A percentile compares a stretch with the other conserved stretches of the same genome.
phyloP scores from a whole-genome alignment of 1,284 basidiomycete species.

The Trametes versicolor region DNA sequence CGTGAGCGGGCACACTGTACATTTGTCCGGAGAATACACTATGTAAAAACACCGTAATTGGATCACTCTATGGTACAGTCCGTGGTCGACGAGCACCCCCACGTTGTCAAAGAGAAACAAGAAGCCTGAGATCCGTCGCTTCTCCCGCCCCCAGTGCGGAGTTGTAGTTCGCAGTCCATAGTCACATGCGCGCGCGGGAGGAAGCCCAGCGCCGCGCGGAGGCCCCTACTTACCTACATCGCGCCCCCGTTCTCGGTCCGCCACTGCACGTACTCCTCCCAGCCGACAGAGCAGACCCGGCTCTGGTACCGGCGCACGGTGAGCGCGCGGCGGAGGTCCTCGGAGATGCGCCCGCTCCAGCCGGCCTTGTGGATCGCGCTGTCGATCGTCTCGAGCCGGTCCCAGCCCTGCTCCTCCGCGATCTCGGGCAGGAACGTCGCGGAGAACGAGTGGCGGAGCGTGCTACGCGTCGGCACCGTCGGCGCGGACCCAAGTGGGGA shows the following conservation, averaged over 20 bases:
- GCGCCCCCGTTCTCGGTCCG: slow-evolving; percentile 58
- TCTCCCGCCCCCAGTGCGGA: slow-evolving; percentile 26
- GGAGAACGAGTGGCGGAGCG: slow-evolving; percentile 70
- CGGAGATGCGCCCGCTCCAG: slow-evolving; percentile 84
- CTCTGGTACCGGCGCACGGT: slow-evolving; percentile 90
- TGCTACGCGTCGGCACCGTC: slow-evolving; percentile 60
- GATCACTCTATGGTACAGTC: slow-evolving; percentile 26
- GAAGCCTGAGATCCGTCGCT: slow-evolving; percentile 13
- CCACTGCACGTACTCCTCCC: slow-evolving; percentile 85
- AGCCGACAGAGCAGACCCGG: slow-evolving; percentile 74
- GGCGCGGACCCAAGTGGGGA: slow-evolving; percentile 75
- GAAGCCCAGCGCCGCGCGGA: background rate
- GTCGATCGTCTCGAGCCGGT: slow-evolving; percentile 87
- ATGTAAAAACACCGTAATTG: slow-evolving; percentile 24
- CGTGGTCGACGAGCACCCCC: background rate
- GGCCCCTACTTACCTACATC: slow-evolving; percentile 24
- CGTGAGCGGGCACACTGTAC: slow-evolving; percentile 8
- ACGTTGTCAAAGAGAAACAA: slow-evolving; percentile 1
- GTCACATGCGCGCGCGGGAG: slow-evolving; percentile 11
- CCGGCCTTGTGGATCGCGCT: slow-evolving; percentile 95
- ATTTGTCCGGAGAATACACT: slow-evolving; percentile 18
- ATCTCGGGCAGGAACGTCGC: slow-evolving; percentile 98
- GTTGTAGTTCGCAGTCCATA: background rate
- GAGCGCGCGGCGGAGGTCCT: slow-evolving; percentile 82
- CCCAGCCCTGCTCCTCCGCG: slow-evolving; percentile 93